phyloP scores from a whole-genome alignment of 163 green algal genomes.

The Coccomyxa subellipsoidea region DNA sequence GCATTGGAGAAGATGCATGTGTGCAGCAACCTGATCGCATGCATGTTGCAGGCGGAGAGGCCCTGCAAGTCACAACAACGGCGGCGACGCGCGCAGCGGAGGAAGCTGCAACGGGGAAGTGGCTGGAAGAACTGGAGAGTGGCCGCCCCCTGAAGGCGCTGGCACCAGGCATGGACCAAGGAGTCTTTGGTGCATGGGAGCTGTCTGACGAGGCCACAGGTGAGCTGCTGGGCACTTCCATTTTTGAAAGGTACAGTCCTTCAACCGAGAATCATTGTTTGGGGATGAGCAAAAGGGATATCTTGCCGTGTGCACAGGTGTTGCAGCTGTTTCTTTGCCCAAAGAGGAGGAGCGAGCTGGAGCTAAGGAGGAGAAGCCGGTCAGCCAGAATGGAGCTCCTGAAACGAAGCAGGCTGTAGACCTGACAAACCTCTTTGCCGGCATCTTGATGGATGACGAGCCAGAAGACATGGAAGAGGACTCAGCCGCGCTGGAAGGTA shows the following conservation, averaged over 20 bases:
- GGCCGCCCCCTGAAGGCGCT: constrained; percentile 22
- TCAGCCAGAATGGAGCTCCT: not conserved
- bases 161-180: constrained; percentile 48
- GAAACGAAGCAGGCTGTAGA: constrained; percentile 1
- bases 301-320: not conserved
- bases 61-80: constrained; percentile 29
- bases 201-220: not conserved
- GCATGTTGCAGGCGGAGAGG: constrained; percentile 34
- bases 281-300: not conserved
- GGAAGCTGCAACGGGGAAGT: constrained; percentile 51
- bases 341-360: not conserved
- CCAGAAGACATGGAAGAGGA: constrained; percentile 16
- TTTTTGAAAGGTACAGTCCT: no score
- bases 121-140: constrained; percentile 44
- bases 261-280: not conserved
- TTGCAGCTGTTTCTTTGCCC: not conserved
- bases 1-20: not conserved
- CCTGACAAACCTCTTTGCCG: constrained; percentile 40
- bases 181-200: constrained; percentile 63
- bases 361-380: not conserved
- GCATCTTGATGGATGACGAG: constrained; percentile 54
- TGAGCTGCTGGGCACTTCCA: no score
- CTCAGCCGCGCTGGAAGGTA: not conserved
- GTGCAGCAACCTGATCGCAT: not conserved
- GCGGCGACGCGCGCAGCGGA: constrained; percentile 31